Evolutionary conservation across 345 rosid genomes (phyloP), one percentile per base, ranked within the genome.

Genomic region (Heritiera littoralis): DNA sequence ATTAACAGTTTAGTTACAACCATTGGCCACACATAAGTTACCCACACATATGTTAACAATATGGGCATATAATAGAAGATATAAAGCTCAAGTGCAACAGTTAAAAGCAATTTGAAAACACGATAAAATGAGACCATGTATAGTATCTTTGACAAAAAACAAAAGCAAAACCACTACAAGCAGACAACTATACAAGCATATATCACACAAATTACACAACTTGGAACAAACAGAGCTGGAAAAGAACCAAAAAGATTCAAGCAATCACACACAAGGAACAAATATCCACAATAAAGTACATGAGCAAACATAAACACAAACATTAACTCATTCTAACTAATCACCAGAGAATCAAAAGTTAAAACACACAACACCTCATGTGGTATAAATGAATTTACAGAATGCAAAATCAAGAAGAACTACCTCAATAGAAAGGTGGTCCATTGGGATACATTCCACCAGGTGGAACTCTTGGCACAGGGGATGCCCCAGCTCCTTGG

Each of bases 361-460:
- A 63, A 55, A 55, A 5, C 30, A 3, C 66, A 67, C 7, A 52
- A 11, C 14, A 20, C 67, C 77, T 55, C 63, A 79, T 18, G 72
- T 45, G 66, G 10, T 28, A 56, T 18, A 45, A 81, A 65, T 35
- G 64, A 71, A 66, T 58, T 14, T 5, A 18, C 7, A 51, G 54
- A 60, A 69, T 2, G 15, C 13, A 10, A 77, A 72, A 65, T 32
- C 64, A 55, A 43, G 77, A 35, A 80, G 52, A 74, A 81, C 78
- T 77, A 83, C 91, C 98, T 92, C 91, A 93, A 86, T 86, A 92
- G 81, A 90, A 89, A 59, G 94, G 89, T 20, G 94, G 97, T 66
- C 61, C 84, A 83, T 83, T 93, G 0, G 93, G 92, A 75, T 93
- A 93, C 90, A 90, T 89, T 75, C 89, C 93, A n/a, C 93, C 89